Evolutionary conservation across 495 filamentous ascomycete genomes (phyloP), one percentile per base, ranked within the genome.

Genomic region (Amniculicola lignicola): DNA sequence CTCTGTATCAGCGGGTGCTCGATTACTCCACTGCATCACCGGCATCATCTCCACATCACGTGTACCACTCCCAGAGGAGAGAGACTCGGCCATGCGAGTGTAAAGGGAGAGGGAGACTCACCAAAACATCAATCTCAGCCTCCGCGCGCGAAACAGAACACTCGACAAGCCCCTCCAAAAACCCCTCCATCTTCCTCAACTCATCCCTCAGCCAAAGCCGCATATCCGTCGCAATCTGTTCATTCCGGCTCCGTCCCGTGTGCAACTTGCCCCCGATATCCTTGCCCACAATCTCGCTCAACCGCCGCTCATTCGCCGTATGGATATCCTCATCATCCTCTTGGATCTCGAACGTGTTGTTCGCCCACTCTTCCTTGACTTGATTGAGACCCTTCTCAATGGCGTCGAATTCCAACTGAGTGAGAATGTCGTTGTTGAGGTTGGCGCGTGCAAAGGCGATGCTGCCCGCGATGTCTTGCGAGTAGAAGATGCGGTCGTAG

Each of bases 141-240:
- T 94, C 87, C 18, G 92, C 89, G 16, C 90, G 79, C 19, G 75
- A 77, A 48, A 84, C 79, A 28, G 84, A 83, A 53, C 88, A 85
- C 67, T 80, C 81, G 44, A 96, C 71, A 55, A 96, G 75, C 60
- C 84, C 79, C 25, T 75, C 74, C 18, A 96, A 75, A 41, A 80
- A 81, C 4, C n/a, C 62, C 50, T 91, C 88, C 51, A 96, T 81
- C 52, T 79, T 74, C 57, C 77, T 79, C 44, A 96, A 71, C 74
- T 91, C 79, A 59, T 89, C 86, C 37, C 88, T 78, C 52, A 95
- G 74, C 92, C 92, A 97, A 66, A 96, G 73, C 38, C 91, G 84
- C 87, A 96, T 92, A 64, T 96, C 92, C 19, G 87, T 92, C 22
- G 86, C 89, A 54, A 97, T 80, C 74, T 97, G 93, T 74, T 97